Conservation (phyloP, 805 yeast genomes). For the Candida wancherniae region DNA sequence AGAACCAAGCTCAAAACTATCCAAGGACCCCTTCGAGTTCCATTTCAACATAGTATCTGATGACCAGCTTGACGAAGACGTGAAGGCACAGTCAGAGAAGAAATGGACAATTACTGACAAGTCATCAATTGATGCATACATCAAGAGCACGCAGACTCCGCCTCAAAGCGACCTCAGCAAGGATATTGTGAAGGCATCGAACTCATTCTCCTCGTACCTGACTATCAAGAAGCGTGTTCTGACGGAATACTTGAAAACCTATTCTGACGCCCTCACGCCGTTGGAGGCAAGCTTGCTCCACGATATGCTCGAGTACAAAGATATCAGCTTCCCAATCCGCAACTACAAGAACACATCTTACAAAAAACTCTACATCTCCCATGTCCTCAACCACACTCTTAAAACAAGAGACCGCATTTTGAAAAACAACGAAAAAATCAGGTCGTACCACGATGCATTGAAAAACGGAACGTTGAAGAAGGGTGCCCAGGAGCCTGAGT, state of each 20-base stretch:
- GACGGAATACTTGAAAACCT: constrained; percentile 17
- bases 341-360: constrained; percentile 49
- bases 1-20: constrained; percentile 17
- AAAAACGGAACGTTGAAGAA: constrained; percentile 34
- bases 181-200: constrained; percentile 7
- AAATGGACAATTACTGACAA: constrained; percentile 27
- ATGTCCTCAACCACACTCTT: constrained; percentile 73
- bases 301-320: constrained; percentile 70
- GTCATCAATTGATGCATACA: constrained; percentile 21
- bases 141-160: constrained; percentile 29
- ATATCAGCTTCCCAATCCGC: constrained; percentile 57
- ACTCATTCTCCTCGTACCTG: constrained; percentile 13
- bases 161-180: constrained; percentile 23
- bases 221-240: constrained; percentile 26
- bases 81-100: constrained; percentile 15
- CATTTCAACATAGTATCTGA: constrained; percentile 62
- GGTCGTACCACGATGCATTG: constrained; percentile 37
- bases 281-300: constrained; percentile 53
- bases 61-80: constrained; percentile 25
- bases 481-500: constrained; percentile 47
- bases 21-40: constrained; percentile 65
- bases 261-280: constrained; percentile 14
- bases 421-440: constrained; percentile 63
- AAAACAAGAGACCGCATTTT: constrained; percentile 84
- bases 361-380: constrained; percentile 62